Percentiles rank a stretch among this genome's conserved stretches.
These are phyloP conservation scores for Termitomyces sp. DNA, from an alignment of 768 basidiomycete genomes.

Conservation along the genomic window DNA sequence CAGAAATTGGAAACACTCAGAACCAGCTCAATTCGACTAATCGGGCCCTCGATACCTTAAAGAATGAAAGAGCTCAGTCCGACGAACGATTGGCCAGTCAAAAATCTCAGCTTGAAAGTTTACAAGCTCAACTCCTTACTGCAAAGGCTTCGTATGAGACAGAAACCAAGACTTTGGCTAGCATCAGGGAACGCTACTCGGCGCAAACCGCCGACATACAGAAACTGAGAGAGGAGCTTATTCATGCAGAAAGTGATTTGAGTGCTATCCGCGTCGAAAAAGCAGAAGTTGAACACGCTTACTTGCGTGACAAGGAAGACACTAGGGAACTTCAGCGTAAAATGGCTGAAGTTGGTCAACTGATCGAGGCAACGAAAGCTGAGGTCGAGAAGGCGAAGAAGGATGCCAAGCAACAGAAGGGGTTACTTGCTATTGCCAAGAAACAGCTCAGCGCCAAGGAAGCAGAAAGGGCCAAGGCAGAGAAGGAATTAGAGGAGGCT, in stretches of 20 bases:
- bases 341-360: constrained; percentile 76
- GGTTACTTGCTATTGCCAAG: constrained; percentile 88
- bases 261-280: constrained; percentile 88
- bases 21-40: constrained; percentile 84
- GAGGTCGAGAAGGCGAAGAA: constrained; percentile 88
- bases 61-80: constrained; percentile 60
- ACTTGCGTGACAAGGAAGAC: constrained; percentile 93
- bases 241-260: constrained; percentile 88
- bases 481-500: constrained; percentile 72
- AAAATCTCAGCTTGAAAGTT: constrained; percentile 68
- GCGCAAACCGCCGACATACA: constrained; percentile 71
- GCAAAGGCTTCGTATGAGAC: constrained; percentile 86
- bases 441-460: constrained; percentile 91
- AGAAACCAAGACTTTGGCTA: constrained; percentile 66
- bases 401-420: constrained; percentile 95
- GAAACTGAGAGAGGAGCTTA: constrained; percentile 72
- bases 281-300: constrained; percentile 81
- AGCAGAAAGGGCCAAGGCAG: constrained; percentile 62
- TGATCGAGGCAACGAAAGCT: constrained; percentile 64
- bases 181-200: constrained; percentile 64
- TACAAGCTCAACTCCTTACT: constrained; percentile 80
- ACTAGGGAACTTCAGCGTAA: constrained; percentile 78
- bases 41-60: constrained; percentile 61
- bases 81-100: constrained; percentile 67
- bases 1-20: constrained; percentile 83